Evolutionary conservation across 306 rosid genomes (phyloP).

Genomic region (Prosopis cineraria): DNA sequence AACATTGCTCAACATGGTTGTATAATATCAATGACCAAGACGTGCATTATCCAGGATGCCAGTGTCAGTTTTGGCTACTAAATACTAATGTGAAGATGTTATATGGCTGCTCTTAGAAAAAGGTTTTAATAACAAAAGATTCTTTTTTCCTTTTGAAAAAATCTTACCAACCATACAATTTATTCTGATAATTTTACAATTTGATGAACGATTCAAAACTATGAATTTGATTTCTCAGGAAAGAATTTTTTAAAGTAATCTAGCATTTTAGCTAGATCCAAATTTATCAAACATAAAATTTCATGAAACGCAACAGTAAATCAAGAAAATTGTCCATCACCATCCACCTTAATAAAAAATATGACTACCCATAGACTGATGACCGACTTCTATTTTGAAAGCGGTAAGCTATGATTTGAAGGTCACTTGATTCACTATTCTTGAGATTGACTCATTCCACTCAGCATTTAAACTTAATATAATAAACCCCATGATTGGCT

Average conservation of each 20-base stretch:
- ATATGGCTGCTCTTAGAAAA: constrained; percentile 5
- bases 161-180: background rate
- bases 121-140: constrained; percentile 11
- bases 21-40: background rate
- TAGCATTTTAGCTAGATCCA: background rate
- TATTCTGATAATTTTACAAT: constrained; percentile 20
- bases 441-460: background rate
- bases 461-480: background rate
- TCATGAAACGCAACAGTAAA: constrained; percentile 1
- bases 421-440: background rate
- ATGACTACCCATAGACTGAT: background rate
- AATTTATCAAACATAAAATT: background rate
- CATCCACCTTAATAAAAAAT: background rate
- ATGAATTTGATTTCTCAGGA: background rate
- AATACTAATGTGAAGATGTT: constrained; percentile 9
- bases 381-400: background rate
- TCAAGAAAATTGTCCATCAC: constrained; percentile 14
- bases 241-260: background rate
- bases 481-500: background rate
- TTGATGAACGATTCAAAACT: constrained; percentile 23
- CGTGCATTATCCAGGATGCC: background rate
- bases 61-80: constrained; percentile 6
- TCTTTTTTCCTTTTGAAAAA: background rate
- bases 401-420: background rate
- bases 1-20: background rate